Base-by-base conservation (phyloP, 768 basidiomycete species). In the Russula olivacea region DNA sequence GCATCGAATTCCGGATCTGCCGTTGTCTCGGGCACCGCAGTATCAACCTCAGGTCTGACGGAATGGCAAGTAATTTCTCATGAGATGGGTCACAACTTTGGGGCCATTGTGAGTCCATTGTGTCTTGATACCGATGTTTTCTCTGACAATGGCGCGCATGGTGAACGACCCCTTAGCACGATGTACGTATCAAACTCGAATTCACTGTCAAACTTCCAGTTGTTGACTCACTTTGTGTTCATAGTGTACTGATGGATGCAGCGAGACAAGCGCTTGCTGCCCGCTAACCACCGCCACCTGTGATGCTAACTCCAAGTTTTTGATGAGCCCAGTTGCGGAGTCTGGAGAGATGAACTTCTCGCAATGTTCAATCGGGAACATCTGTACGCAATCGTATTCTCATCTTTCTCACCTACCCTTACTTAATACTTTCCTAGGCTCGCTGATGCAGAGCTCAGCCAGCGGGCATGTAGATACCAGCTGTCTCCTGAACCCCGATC, bases 21-120 rank as follows among this genome's bases (percentile, higher is more conserved):
- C 4, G 71, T 81, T 36, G 88, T 92, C 41, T 88, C 86, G 28
- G 92, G 92, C 11, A 89, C 91, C 1, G 91, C 83, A 3, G 91
- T 94, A 1, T 88, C 89, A 5, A 91, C 90, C 1, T 79, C 84
- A 8, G 85, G 88, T 4, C 78, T 82, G 52, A 85, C 84, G 2
- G 91, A 93, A 71, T 91, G 88, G 86, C 88, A 91, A 72, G 87
- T 91, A 54, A 78, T 91, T 34, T 81, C 89, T 25, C 90, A 93
- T 72, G 90, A 92, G 72, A 89, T 85, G 61, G 89, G 89, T 17
- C 88, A 90, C 73, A 94, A 93, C 70, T 92, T 95, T 74, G 91
- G 93, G 52, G 91, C 91, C 19, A 93, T 93, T 66, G 87, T 89
- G 69, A 74, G 87, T 81, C 6, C 40, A 61, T 14, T 19, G 52